These are phyloP conservation scores for Cordyceps pruinosa DNA, from an alignment of 2,329 filamentous ascomycete species.

Conservation along the genomic window DNA sequence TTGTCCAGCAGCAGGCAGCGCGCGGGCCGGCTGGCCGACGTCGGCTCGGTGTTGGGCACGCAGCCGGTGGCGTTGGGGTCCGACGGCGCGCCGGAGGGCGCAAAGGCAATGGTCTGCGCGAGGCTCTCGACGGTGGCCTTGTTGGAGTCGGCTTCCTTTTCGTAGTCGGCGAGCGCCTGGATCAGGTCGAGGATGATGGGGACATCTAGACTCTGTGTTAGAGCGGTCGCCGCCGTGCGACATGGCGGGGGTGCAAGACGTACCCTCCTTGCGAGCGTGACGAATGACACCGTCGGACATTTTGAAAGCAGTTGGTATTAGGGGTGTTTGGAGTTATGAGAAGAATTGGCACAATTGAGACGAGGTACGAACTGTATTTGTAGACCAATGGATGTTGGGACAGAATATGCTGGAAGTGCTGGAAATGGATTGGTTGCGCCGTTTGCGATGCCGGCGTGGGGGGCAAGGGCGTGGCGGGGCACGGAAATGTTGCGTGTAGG, in stretches of 20 bases:
- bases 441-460: slow-evolving; percentile 10
- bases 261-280: slow-evolving; percentile 11
- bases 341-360: not conserved
- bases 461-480: slow-evolving; percentile 4
- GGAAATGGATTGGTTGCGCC: not conserved
- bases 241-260: not conserved
- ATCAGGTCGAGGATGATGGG: slow-evolving; percentile 75
- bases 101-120: slow-evolving; percentile 70
- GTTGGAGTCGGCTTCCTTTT: slow-evolving; percentile 67
- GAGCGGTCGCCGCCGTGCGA: not conserved
- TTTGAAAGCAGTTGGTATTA: not conserved
- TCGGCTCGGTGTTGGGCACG: slow-evolving; percentile 44
- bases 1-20: slow-evolving; percentile 65
- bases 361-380: not conserved
- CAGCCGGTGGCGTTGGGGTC: slow-evolving; percentile 31
- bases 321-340: not conserved
- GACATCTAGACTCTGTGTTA: slow-evolving; percentile 53
- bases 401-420: not conserved
- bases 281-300: slow-evolving; percentile 8
- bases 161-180: slow-evolving; percentile 79
- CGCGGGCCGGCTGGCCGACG: slow-evolving; percentile 54
- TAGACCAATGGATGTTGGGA: not conserved
- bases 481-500: not conserved
- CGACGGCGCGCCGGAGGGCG: slow-evolving; percentile 36
- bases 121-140: slow-evolving; percentile 73